phyloP scores from a whole-genome alignment of 2,329 filamentous ascomycete species.

The Huntiella bhutanensis region DNA sequence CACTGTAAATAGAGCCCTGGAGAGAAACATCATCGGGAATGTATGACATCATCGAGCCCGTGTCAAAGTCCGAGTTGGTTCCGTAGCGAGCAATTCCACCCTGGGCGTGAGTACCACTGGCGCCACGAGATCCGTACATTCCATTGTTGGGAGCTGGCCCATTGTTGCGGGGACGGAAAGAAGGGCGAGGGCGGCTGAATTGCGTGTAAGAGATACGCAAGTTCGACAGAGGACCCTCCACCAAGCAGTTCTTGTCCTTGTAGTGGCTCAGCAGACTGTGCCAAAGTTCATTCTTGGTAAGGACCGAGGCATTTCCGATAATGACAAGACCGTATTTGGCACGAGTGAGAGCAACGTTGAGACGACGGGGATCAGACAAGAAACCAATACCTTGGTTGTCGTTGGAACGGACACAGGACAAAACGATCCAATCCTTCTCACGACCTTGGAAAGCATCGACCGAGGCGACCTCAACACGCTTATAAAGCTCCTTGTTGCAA shows the following conservation, averaged over 20 bases:
- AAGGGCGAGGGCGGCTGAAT: conserved; percentile 83
- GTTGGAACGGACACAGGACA: conserved; percentile 95
- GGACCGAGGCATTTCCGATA: conserved; percentile 88
- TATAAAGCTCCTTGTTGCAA: conserved; percentile 97
- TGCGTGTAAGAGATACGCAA: conserved; percentile 90
- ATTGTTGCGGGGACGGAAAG: conserved; percentile 45
- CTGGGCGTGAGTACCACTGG: conserved; percentile 3
- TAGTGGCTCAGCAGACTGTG: conserved; percentile 89
- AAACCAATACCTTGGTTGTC: conserved; percentile 99
- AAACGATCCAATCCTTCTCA: conserved; percentile 97
- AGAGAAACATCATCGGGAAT: conserved; percentile 95
- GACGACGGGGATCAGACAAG: conserved; percentile 86
- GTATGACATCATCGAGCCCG: conserved; percentile 80
- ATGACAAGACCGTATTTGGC: conserved; percentile 95
- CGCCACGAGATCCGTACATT: conserved; percentile 13
- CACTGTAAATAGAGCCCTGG: conserved; percentile 77
- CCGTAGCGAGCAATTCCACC: conserved; percentile 20
- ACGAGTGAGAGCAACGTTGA: conserved; percentile 91
- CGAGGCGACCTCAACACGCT: conserved; percentile 94
- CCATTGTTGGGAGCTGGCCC: conserved; percentile 6
- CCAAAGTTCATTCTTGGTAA: conserved; percentile 96
- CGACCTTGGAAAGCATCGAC: conserved; percentile 97
- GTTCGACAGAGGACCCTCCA: conserved; percentile 87
- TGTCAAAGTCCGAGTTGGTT: conserved; percentile 42
- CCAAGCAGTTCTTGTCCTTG: conserved; percentile 89